These are phyloP conservation scores for Blastobotrys aristatus DNA, from an alignment of 1,139 yeast species.

Conservation along the genomic window DNA sequence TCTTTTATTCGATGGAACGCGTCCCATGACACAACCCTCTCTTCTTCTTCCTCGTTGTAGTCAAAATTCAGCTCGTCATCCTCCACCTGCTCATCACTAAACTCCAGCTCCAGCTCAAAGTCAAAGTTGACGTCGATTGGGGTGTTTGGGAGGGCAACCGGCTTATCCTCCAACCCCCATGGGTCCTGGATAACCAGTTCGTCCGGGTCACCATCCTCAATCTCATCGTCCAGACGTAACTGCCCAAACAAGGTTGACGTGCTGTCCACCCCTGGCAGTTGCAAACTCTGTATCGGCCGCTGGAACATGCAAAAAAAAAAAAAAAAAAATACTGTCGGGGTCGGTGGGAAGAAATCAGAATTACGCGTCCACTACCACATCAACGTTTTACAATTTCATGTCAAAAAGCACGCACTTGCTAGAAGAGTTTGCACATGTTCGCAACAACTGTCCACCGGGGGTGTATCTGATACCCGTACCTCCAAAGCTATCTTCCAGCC, in stretches of 20 bases:
- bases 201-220: neutral
- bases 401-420: slow-evolving; percentile 14
- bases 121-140: neutral
- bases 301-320: no score
- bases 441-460: slow-evolving; percentile 13
- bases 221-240: neutral
- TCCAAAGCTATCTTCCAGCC: slow-evolving; percentile 2
- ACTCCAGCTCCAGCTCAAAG: slow-evolving; percentile 1
- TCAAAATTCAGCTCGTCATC: neutral
- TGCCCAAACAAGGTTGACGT: no score
- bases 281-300: slow-evolving; percentile 3
- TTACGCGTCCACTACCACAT: no score
- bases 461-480: slow-evolving; percentile 17
- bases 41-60: neutral
- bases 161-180: neutral
- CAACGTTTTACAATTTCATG: neutral
- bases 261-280: neutral
- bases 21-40: slow-evolving; percentile 11
- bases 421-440: slow-evolving; percentile 15
- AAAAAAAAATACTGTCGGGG: no score
- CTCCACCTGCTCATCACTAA: neutral
- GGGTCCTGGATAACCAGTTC: neutral
- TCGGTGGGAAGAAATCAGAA: no score
- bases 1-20: slow-evolving; percentile 7
- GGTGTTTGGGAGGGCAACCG: neutral